A percentile compares a stretch with the other conserved stretches of the same genome.
phyloP scores from a whole-genome alignment of 306 rosid species.

The Lagenaria siceraria region DNA sequence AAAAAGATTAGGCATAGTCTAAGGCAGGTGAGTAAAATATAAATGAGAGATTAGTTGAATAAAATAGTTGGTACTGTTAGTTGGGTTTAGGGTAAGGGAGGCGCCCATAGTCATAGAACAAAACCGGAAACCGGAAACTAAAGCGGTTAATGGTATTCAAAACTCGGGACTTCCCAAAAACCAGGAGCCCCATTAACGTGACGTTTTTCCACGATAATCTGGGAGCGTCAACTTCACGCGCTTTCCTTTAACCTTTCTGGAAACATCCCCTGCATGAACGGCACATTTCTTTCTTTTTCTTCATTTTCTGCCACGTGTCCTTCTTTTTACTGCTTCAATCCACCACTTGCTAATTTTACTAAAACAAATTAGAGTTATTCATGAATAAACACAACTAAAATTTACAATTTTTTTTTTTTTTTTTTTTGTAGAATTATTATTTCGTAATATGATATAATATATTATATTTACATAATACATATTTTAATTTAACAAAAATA shows the following conservation, averaged over 20 bases:
- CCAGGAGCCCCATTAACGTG: conserved; percentile 28
- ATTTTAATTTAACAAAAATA: no score
- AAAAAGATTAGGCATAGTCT: not conserved
- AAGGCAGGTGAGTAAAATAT: not conserved
- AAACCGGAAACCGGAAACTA: not conserved
- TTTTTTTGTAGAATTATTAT: no score
- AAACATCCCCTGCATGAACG: conserved; percentile 15
- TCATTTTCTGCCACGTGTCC: conserved; percentile 8
- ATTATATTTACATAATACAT: no score
- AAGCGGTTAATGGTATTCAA: not conserved
- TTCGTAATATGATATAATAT: no score
- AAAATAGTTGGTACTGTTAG: not conserved
- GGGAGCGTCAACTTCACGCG: not conserved
- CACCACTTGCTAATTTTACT: not conserved
- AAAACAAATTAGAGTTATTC: no score
- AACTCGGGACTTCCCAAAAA: conserved; percentile 38
- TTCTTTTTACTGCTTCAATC: not conserved
- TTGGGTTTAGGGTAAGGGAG: not conserved
- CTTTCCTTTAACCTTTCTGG: not conserved
- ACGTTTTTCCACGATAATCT: conserved; percentile 19
- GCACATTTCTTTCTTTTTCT: conserved; percentile 6
- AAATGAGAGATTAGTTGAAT: conserved; percentile 1
- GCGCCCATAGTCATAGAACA: conserved; percentile 6
- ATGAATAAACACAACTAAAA: no score
- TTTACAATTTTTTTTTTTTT: no score